Evolutionary conservation across 306 rosid genomes (phyloP), one percentile per base, ranked within the genome.

Genomic region (Gastrolobium villosum): DNA sequence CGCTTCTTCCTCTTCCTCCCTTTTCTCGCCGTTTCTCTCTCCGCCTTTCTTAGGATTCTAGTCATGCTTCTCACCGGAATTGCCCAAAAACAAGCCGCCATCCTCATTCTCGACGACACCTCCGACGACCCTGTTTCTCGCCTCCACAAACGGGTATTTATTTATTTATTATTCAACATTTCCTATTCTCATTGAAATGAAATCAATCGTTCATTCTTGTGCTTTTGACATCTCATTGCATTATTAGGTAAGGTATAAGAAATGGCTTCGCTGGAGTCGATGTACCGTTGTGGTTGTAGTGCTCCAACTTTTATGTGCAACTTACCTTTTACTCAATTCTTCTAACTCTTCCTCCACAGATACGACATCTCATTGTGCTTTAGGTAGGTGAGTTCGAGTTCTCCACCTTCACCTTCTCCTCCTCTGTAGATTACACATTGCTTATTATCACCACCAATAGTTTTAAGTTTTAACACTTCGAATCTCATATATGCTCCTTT

Each of bases 201-300:
- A 4, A 41, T 41, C 6, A 5, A 41, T 6, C 9, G 11, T 7
- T 5, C 6, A 13, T 32, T 2, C 11, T 28, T 40, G n/a, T 11
- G 5, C 39, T 9, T 66, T 72, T 40, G 26, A 20, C 60, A n/a
- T 32, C 35, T 34, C 57, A 39, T 74, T 78, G 67, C 80, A 77
- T 75, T 75, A 71, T 41, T 86, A 92, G 97, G 72, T 68, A 20
- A 82, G 70, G 82, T 92, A 92, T 65, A 92, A 77, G 86, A 89
- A 61, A 63, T 94, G 98, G 97, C 82, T 92, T 4, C 75, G 88
- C 89, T 94, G 98, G 98, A 89, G 84, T 74, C 93, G 98, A 39
- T 80, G 85, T 64, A 82, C 88, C 0, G 5, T 81, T 5, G 36
- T 82, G 4, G 54, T 91, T 36, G 82, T 84, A 1, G 46, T 85